Conservation (phyloP, 108 stramenopile genomes). For the Cyclostephanos invisitatus region DNA sequence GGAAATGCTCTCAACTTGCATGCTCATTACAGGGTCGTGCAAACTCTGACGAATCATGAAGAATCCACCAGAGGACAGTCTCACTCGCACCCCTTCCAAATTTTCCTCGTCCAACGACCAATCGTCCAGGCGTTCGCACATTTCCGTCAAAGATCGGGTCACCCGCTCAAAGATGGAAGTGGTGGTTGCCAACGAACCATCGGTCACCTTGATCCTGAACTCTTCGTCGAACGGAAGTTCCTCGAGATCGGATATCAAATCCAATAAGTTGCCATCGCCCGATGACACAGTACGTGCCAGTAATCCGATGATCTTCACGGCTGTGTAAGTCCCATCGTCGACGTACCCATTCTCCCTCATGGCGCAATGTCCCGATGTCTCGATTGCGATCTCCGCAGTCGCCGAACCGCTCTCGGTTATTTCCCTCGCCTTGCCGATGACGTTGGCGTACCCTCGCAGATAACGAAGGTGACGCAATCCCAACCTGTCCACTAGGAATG, state of each 20-base stretch:
- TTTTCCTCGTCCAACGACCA: conserved; percentile 79
- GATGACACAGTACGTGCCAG: conserved; percentile 41
- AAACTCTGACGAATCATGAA: conserved; percentile 85
- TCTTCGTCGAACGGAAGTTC: conserved; percentile 72
- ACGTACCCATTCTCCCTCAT: conserved; percentile 78
- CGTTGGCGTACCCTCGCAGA: conserved; percentile 85
- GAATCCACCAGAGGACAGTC: conserved; percentile 61
- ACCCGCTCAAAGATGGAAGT: conserved; percentile 52
- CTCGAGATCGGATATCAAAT: conserved; percentile 60
- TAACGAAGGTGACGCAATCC: conserved; percentile 73
- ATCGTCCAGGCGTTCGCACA: conserved; percentile 7
- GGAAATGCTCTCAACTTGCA: conserved; percentile 76
- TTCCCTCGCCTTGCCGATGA: conserved; percentile 76
- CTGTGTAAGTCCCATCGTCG: conserved; percentile 90
- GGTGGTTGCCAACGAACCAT: conserved; percentile 68
- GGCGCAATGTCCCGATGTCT: conserved; percentile 86
- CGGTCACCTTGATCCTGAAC: conserved; percentile 58
- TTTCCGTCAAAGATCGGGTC: conserved; percentile 32
- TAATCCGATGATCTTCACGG: conserved; percentile 71
- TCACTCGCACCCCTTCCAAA: conserved; percentile 77
- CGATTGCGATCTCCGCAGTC: conserved; percentile 80
- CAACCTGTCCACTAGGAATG: conserved; percentile 58
- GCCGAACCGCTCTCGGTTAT: conserved; percentile 62
- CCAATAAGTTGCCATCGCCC: conserved; percentile 52
- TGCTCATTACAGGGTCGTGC: conserved; percentile 81